Conservation (phyloP, 805 yeast genomes). For the Huiozyma naganishii region DNA sequence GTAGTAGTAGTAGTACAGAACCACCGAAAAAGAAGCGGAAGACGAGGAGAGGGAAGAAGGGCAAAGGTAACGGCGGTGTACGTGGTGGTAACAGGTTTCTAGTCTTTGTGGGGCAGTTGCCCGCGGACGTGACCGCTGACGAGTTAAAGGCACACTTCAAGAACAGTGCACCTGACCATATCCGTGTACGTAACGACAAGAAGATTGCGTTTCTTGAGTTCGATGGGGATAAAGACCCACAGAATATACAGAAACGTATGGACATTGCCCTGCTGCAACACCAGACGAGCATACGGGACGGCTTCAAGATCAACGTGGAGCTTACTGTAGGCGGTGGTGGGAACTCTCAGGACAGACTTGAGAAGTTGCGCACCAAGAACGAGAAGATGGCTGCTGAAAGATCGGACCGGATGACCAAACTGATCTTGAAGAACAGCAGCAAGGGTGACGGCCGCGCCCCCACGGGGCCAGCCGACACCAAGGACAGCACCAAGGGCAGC, state of each 20-base stretch:
- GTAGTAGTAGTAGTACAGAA: slow-evolving; percentile 18
- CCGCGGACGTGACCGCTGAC: slow-evolving; percentile 53
- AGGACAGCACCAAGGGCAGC: background rate
- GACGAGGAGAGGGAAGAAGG: slow-evolving; percentile 60
- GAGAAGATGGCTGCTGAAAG: slow-evolving; percentile 64
- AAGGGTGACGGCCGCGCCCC: background rate
- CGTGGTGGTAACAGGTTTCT: slow-evolving; percentile 55
- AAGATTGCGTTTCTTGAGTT: slow-evolving; percentile 92
- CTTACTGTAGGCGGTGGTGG: slow-evolving; percentile 98
- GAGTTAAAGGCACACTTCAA: slow-evolving; percentile 65
- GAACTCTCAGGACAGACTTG: slow-evolving; percentile 54
- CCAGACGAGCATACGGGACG: slow-evolving; percentile 49
- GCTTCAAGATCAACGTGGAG: slow-evolving; percentile 85
- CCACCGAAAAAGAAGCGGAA: slow-evolving; percentile 40
- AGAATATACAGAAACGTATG: slow-evolving; percentile 65
- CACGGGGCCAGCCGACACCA: slow-evolving; percentile 5
- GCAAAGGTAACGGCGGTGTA: slow-evolving; percentile 42
- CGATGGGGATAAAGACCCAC: slow-evolving; percentile 32
- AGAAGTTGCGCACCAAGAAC: slow-evolving; percentile 72
- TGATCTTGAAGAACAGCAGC: slow-evolving; percentile 31
- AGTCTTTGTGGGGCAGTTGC: slow-evolving; percentile 83
- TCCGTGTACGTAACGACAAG: slow-evolving; percentile 72
- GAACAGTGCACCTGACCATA: slow-evolving; percentile 56
- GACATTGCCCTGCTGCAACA: slow-evolving; percentile 79
- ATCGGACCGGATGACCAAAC: slow-evolving; percentile 40